phyloP scores from a whole-genome alignment of 2,329 filamentous ascomycete genomes.

The Colletotrichum sublineola region DNA sequence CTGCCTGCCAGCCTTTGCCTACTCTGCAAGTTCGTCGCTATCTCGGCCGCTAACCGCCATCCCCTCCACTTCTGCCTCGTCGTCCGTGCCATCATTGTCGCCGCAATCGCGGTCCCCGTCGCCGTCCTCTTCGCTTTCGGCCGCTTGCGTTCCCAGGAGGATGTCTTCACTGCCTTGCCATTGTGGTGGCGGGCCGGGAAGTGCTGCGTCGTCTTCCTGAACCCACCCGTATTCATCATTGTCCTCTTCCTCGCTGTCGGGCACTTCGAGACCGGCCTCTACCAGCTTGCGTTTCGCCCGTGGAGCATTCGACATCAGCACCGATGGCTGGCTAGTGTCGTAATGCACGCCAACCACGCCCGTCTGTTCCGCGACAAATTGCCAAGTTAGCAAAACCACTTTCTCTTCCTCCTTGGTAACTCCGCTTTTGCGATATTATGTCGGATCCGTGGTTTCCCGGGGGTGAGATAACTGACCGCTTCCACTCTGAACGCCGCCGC shows the following conservation, averaged over 20 bases:
- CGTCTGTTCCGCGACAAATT: constrained; percentile 50
- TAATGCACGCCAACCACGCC: constrained; percentile 59
- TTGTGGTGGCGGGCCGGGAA: constrained; percentile 72
- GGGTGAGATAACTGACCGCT: constrained; percentile 53
- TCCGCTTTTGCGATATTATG: constrained; percentile 35
- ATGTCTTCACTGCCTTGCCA: constrained; percentile 78
- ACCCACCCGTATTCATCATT: constrained; percentile 82
- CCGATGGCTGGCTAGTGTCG: constrained; percentile 54
- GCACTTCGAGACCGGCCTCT: constrained; percentile 70
- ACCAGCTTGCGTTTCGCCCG: constrained; percentile 74
- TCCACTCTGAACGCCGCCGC: constrained; percentile 65
- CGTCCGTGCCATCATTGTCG: constrained; percentile 44
- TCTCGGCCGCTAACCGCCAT: constrained; percentile 42
- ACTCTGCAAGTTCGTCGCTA: constrained; percentile 38
- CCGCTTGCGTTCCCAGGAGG: constrained; percentile 63
- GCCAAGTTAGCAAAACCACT: constrained; percentile 35
- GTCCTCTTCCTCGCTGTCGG: constrained; percentile 72
- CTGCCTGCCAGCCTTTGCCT: constrained; percentile 2
- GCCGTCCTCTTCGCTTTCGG: constrained; percentile 51
- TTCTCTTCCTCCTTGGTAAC: constrained; percentile 24
- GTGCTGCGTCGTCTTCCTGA: constrained; percentile 72
- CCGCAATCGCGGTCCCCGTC: constrained; percentile 39
- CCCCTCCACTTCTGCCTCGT: constrained; percentile 39
- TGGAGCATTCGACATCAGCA: constrained; percentile 52
- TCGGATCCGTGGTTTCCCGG: constrained; percentile 22